Base-by-base conservation (phyloP, 2,329 filamentous ascomycete species). In the Phaeosphaeriaceae sp. region DNA sequence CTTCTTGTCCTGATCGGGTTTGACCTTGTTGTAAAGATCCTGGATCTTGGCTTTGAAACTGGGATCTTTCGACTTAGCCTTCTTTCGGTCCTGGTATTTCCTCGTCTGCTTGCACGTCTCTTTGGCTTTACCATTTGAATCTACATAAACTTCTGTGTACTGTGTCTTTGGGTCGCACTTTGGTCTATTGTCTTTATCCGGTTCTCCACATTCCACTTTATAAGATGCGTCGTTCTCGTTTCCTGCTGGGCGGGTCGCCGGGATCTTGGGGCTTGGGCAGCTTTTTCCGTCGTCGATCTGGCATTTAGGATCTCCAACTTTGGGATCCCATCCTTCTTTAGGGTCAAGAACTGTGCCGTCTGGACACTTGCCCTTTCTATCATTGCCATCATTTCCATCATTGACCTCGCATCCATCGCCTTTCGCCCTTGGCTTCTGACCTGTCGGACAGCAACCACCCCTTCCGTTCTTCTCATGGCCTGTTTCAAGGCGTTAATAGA, bases 361-460 rank as follows among this genome's bases (percentile, higher is more conserved):
- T 9, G 48, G 48, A 39, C 48, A 50, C n/a, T 15, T 13, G 23
- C 48, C 42, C 42, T 50, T 50, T n/a, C 30, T 20, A 13, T 41
- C 38, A 23, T 36, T 42, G n/a, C 28, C 30, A 20, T 12, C 12
- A 6, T 46, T 17, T n/a, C n/a, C n/a, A n/a, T n/a, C n/a, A n/a
- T 50, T 40, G 11, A n/a, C 41, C 13, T 50, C 33, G 13, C 48
- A 50, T 15, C 42, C 48, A 33, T 42, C 33, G n/a, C 48, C 51
- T 28, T 41, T 17, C 18, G 21, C 16, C 35, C 30, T 39, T 54
- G 58, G 36, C 59, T 61, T 6, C 56, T 56, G 30, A 58, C 42
- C 39, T 60, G 46, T 11, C 47, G 59, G 21, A 60, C 54, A 52
- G 61, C 52, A 33, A 54, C 64, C 37, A 16, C 37, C 37, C 17